A percentile compares a stretch with the other conserved stretches of the same genome.
phyloP scores from a whole-genome alignment of 1,139 yeast genomes.

The Geotrichum reessii region DNA sequence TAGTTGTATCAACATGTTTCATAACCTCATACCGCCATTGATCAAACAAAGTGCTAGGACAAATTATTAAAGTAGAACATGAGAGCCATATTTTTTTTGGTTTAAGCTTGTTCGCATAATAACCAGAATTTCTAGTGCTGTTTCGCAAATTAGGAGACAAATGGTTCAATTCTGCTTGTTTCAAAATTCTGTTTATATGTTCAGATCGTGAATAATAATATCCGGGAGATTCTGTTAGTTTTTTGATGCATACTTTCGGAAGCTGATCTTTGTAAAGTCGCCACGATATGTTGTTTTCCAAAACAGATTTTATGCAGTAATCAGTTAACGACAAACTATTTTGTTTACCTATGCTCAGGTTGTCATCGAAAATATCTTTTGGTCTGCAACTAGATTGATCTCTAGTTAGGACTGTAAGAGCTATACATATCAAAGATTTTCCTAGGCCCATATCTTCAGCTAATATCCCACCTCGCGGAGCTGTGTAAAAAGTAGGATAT shows the following conservation, averaged over 20 bases:
- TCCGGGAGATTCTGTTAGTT: constrained; percentile 7
- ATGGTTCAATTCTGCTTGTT: constrained; percentile 17
- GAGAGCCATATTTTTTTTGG: constrained; percentile 41
- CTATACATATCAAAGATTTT: constrained; percentile 60
- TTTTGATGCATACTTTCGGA: constrained; percentile 41
- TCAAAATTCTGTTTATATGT: constrained; percentile 28
- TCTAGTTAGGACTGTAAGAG: constrained; percentile 53
- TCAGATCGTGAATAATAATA: constrained; percentile 9
- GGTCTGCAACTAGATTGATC: constrained; percentile 49
- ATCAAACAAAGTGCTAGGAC: constrained; percentile 60
- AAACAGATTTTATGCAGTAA: constrained; percentile 43
- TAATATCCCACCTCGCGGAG: constrained; percentile 55
- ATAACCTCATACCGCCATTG: constrained; percentile 59
- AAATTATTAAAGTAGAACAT: constrained; percentile 52
- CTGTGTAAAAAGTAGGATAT: constrained; percentile 39
- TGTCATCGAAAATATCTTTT: constrained; percentile 10
- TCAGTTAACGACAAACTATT: constrained; percentile 36
- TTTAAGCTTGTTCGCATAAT: constrained; percentile 19
- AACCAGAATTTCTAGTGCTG: constrained; percentile 19
- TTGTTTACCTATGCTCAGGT: neutral
- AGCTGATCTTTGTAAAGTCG: constrained; percentile 39
- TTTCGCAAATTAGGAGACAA: constrained; percentile 18
- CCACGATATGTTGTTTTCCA: constrained; percentile 54
- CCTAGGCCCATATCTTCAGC: constrained; percentile 80
- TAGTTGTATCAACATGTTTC: constrained; percentile 45